phyloP scores from a whole-genome alignment of 176 grass and related monocot species.

The Elaeis guineensis region DNA sequence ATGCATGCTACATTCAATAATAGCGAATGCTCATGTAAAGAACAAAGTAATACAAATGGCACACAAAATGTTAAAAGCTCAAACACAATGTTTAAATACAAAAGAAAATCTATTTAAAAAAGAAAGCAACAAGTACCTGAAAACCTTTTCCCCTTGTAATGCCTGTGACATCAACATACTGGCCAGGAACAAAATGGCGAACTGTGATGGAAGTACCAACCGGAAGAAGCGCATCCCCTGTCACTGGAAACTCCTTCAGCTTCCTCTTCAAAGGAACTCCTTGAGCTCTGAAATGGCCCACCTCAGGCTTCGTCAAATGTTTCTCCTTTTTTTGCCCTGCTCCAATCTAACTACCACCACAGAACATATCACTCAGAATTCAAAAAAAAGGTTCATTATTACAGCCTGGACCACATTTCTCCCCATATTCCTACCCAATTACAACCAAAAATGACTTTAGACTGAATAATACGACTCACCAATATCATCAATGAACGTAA shows the following conservation, averaged over 20 bases:
- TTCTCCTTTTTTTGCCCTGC: conserved; percentile 99
- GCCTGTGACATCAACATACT: conserved; percentile 86
- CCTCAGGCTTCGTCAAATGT: conserved; percentile 87
- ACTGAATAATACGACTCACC: too few relatives aligned
- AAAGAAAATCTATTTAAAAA: neutral
- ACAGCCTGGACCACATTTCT: too few relatives aligned
- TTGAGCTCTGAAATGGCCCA: conserved; percentile 81
- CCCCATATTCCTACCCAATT: too few relatives aligned
- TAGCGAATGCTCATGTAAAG: too few relatives aligned
- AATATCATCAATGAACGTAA: too few relatives aligned
- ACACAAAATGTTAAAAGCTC: too few relatives aligned
- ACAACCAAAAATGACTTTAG: too few relatives aligned
- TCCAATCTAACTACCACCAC: conserved; percentile 53
- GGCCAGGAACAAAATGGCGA: conserved; percentile 92
- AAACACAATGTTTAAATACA: too few relatives aligned
- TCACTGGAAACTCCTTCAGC: conserved; percentile 89
- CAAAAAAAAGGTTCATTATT: conserved; percentile 2
- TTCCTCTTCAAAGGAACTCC: conserved; percentile 87
- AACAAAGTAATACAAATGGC: too few relatives aligned
- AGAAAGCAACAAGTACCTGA: conserved; percentile 27
- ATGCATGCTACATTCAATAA: too few relatives aligned
- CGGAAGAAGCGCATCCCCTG: conserved; percentile 89
- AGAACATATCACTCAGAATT: conserved; percentile 14
- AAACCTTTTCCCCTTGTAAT: conserved; percentile 94
- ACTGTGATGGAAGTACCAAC: conserved; percentile 70